Conservation (phyloP, 1,284 basidiomycete species). For the Marasmius fiardii region DNA sequence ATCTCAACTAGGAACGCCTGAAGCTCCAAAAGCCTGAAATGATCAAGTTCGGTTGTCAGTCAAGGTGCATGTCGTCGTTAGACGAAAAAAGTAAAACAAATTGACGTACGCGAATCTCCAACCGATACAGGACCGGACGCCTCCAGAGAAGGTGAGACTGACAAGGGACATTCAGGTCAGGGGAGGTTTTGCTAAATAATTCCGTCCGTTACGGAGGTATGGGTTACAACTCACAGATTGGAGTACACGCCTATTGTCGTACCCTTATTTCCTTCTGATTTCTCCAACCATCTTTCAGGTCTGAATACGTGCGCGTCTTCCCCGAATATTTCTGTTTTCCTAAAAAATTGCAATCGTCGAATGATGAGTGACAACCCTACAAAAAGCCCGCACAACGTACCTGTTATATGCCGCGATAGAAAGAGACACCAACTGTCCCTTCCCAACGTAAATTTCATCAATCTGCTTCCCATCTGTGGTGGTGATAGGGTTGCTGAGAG, state of each 20-base stretch:
- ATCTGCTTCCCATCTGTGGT: slow-evolving; percentile 28
- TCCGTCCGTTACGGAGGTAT: neutral
- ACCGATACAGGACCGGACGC: slow-evolving; percentile 28
- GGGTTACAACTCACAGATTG: slow-evolving; percentile 26
- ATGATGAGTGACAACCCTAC: neutral
- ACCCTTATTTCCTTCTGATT: slow-evolving; percentile 16
- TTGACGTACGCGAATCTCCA: slow-evolving; percentile 20
- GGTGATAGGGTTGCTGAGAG: slow-evolving; percentile 31
- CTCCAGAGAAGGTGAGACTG: slow-evolving; percentile 25
- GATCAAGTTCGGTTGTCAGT: no score
- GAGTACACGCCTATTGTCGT: slow-evolving; percentile 25
- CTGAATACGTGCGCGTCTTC: slow-evolving; percentile 28
- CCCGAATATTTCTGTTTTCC: slow-evolving; percentile 28
- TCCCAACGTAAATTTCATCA: slow-evolving; percentile 29
- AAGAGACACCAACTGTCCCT: slow-evolving; percentile 30
- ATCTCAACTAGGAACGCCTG: slow-evolving; percentile 14
- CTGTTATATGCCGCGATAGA: slow-evolving; percentile 27
- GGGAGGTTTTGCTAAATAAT: neutral
- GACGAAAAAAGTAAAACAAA: neutral
- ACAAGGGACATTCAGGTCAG: neutral
- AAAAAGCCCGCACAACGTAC: slow-evolving; percentile 15
- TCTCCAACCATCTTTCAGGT: slow-evolving; percentile 25
- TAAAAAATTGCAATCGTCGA: slow-evolving; percentile 9
- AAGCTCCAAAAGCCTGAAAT: slow-evolving; percentile 4
- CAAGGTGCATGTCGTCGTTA: neutral